Conservation (phyloP, 768 basidiomycete species). For the Leucocoprinus leucothites region DNA sequence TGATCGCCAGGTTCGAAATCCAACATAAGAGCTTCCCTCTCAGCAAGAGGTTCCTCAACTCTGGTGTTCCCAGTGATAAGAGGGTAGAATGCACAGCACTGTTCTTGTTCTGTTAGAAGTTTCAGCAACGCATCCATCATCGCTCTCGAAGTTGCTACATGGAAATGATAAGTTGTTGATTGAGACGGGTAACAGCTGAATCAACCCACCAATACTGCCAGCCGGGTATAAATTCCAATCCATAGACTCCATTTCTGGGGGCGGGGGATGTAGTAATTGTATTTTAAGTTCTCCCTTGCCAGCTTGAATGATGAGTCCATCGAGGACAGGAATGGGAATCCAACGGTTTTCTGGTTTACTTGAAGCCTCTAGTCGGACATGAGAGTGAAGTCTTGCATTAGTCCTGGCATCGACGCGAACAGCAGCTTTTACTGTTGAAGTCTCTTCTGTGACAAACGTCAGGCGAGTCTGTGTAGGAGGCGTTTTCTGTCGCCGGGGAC, state of each 20-base stretch:
- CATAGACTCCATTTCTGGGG: conserved; percentile 57
- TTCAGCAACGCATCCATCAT: conserved; percentile 62
- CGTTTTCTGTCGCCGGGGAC: conserved; percentile 41
- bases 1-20: conserved; percentile 14
- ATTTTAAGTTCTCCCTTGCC: conserved; percentile 52
- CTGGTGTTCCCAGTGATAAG: conserved; percentile 38
- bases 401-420: conserved; percentile 53
- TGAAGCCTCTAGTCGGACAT: conserved; percentile 58
- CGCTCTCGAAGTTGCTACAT: conserved; percentile 54
- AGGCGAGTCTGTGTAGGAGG: conserved; percentile 42
- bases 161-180: not conserved
- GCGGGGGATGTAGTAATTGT: conserved; percentile 51
- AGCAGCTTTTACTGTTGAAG: conserved; percentile 41
- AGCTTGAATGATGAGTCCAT: conserved; percentile 57
- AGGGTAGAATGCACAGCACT: conserved; percentile 48
- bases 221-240: conserved; percentile 66
- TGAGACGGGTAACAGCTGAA: not conserved
- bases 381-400: conserved; percentile 57
- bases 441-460: conserved; percentile 26
- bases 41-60: conserved; percentile 1
- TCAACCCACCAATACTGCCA: conserved; percentile 50
- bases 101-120: conserved; percentile 38
- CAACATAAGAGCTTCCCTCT: not conserved
- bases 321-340: conserved; percentile 44
- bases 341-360: conserved; percentile 52